Base-by-base conservation (phyloP, 306 rosid genomes). In the Purshia tridentata region DNA sequence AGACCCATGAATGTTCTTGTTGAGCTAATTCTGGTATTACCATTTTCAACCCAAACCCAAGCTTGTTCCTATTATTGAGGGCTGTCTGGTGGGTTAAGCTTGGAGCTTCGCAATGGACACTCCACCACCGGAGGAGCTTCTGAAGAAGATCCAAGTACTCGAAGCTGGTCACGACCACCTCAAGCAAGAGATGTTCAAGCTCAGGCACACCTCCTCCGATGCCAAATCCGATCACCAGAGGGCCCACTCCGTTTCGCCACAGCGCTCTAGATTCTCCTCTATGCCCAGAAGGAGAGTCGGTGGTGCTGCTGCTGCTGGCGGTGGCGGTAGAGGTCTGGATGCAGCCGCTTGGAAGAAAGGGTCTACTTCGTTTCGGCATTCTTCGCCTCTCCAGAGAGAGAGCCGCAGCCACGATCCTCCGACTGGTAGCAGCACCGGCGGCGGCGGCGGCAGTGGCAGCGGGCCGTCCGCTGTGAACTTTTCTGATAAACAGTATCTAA, bases 171-270 rank as follows among this genome's bases (percentile, higher is more conserved):
- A 95, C n/a, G 99, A 89, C 8, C 81, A 83, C 56, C 91, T 95
- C 69, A 80, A 84, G 83, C 76, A 88, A 56, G 98, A 95, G 88
- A 92, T 95, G 92, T 80, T 90, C 7, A 90, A 85, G 82, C 93
- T 95, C 6, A 72, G 84, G 60, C 76, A 83, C 35, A 29, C 35
- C 52, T 74, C 84, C 0, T 69, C 76, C 0, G 65, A 86, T 65
- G 74, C 60, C 5, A 83, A 72, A 58, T 60, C 60, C 2, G 83
- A 71, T 2, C 97, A 91, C 51, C 96, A 87, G 69, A 84, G 99
- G 84, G 86, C 99, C 29, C 98, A 92, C 78, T 95, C 99, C 6
- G 84, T 92, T 6, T 95, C 99, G 4, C 98, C 99, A 42, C 97
- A 92, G 76, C 96, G 99, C 66, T 87, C 92, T 0, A 80, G 92